phyloP scores from a whole-genome alignment of 2,329 filamentous ascomycete genomes.

The Colletotrichum sansevieriae region DNA sequence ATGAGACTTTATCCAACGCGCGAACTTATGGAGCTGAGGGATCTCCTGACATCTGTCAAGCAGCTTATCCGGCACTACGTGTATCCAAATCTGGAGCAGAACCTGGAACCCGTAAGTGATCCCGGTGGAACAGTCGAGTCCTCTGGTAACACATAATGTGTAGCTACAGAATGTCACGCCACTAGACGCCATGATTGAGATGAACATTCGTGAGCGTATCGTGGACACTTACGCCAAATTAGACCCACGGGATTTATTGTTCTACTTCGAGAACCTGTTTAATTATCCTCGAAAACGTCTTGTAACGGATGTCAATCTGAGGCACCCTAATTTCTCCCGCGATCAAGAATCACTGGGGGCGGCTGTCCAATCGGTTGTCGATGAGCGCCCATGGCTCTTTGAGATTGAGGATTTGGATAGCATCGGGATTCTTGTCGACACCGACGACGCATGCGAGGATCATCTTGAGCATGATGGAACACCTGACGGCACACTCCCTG shows the following conservation, averaged over 20 bases:
- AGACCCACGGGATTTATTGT: slow-evolving; percentile 62
- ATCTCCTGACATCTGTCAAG: slow-evolving; percentile 60
- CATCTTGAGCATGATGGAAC: slow-evolving; percentile 54
- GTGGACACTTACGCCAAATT: slow-evolving; percentile 64
- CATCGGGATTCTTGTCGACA: slow-evolving; percentile 57
- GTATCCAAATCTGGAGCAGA: slow-evolving; percentile 59
- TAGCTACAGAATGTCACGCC: slow-evolving; percentile 30
- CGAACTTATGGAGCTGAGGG: slow-evolving; percentile 60
- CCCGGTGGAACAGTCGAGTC: background rate
- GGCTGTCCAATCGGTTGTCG: slow-evolving; percentile 53
- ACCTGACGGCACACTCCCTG: slow-evolving; percentile 52
- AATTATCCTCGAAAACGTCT: slow-evolving; percentile 60
- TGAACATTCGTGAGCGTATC: slow-evolving; percentile 49
- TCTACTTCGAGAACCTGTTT: slow-evolving; percentile 61
- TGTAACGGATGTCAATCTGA: slow-evolving; percentile 56
- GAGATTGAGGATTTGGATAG: slow-evolving; percentile 48
- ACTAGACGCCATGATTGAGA: slow-evolving; percentile 39
- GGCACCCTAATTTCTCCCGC: slow-evolving; percentile 57
- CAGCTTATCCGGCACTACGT: slow-evolving; percentile 60
- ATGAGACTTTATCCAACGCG: slow-evolving; percentile 59
- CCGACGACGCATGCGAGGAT: slow-evolving; percentile 53
- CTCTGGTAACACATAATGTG: background rate
- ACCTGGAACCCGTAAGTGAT: slow-evolving; percentile 51
- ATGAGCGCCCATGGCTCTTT: slow-evolving; percentile 54
- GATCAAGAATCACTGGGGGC: slow-evolving; percentile 61